A percentile compares a stretch with the other conserved stretches of the same genome.
These are phyloP conservation scores for Knoxia roxburghii DNA, from an alignment of 257 asterid genomes.

Conservation along the genomic window DNA sequence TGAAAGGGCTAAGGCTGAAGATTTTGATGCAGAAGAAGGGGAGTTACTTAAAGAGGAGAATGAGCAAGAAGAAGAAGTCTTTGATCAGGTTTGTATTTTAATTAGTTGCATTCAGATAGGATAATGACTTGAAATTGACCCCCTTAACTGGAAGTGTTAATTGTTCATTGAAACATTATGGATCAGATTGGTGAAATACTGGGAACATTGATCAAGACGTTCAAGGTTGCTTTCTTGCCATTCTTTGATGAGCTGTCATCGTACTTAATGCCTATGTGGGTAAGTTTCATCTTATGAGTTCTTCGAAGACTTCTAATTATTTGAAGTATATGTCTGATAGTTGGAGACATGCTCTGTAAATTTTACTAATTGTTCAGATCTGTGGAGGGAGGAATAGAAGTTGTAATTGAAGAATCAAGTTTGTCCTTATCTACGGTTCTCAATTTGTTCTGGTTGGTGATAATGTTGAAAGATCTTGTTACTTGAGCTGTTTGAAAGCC, in stretches of 20 bases:
- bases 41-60: conserved; percentile 92
- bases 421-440: neutral
- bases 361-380: neutral
- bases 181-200: conserved; percentile 84
- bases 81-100: conserved; percentile 68
- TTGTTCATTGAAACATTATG: conserved; percentile 6
- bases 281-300: conserved; percentile 31
- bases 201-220: conserved; percentile 90
- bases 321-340: neutral
- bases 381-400: neutral
- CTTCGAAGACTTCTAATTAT: neutral
- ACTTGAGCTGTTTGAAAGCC: too few relatives aligned
- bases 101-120: conserved; percentile 2
- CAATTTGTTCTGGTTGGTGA: neutral
- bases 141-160: neutral
- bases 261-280: conserved; percentile 98
- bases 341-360: neutral
- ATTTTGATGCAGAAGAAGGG: conserved; percentile 96
- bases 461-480: neutral
- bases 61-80: conserved; percentile 98
- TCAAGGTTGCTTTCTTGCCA: conserved; percentile 85
- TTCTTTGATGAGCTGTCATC: conserved; percentile 88
- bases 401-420: neutral
- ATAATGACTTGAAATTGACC: neutral
- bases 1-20: conserved; percentile 96